These are phyloP conservation scores for Ustilago loliicola DNA, from an alignment of 1,284 basidiomycete species.

Conservation along the genomic window DNA sequence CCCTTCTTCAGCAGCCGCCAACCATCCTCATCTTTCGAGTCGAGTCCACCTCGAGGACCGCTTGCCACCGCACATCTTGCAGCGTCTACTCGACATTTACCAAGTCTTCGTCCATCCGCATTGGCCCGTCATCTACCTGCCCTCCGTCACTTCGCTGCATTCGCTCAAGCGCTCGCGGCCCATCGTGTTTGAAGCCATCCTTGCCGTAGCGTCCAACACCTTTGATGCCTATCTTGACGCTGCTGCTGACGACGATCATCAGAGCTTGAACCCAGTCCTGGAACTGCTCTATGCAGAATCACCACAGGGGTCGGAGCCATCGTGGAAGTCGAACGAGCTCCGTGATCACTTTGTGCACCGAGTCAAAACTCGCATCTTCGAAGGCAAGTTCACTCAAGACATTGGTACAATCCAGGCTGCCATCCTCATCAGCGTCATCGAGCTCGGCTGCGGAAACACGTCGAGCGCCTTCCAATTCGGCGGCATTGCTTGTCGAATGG, in stretches of 20 bases:
- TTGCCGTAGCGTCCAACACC: conserved; percentile 53
- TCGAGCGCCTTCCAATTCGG: conserved; percentile 55
- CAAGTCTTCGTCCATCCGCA: conserved; percentile 55
- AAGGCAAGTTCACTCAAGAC: conserved; percentile 42
- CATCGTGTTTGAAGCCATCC: conserved; percentile 53
- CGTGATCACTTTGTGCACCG: conserved; percentile 44
- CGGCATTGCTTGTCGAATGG: conserved; percentile 54
- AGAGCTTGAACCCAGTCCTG: conserved; percentile 23
- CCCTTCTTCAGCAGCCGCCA: conserved; percentile 19
- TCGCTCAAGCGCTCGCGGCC: conserved; percentile 40
- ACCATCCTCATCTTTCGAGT: conserved; percentile 9
- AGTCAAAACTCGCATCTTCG: conserved; percentile 47
- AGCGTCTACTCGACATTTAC: conserved; percentile 49
- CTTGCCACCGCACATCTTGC: conserved; percentile 35
- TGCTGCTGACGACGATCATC: conserved; percentile 13
- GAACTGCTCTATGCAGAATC: conserved; percentile 34
- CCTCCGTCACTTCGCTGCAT: conserved; percentile 49
- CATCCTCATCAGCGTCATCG: conserved; percentile 52
- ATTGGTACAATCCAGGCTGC: conserved; percentile 49
- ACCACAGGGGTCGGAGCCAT: conserved; percentile 20
- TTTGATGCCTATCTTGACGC: conserved; percentile 42
- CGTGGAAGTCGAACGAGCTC: conserved; percentile 42
- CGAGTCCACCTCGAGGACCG: conserved; percentile 30
- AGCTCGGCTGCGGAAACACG: conserved; percentile 44
- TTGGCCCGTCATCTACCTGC: conserved; percentile 59